Conservation (phyloP, 148 eudicot genomes). For the Camellia granthamiana region DNA sequence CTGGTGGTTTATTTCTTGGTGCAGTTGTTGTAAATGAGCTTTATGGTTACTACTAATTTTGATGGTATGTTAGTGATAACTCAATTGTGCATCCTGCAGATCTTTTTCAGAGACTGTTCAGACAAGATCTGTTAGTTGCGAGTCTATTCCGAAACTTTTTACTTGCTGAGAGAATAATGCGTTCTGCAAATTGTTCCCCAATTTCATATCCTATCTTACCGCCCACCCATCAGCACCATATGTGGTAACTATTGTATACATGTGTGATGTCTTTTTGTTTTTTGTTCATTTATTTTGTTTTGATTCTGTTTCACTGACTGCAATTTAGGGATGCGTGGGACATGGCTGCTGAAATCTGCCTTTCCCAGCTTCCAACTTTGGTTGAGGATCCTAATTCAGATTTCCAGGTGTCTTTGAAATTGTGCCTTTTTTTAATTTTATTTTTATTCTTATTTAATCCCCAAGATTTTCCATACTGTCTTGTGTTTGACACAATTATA, state of each 20-base stretch:
- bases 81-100: conserved; percentile 48
- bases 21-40: neutral
- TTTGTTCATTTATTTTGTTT: conserved; percentile 13
- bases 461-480: neutral
- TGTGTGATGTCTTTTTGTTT: neutral
- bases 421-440: neutral
- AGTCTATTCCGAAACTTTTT: conserved; percentile 92
- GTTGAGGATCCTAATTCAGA: conserved; percentile 78
- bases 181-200: conserved; percentile 96
- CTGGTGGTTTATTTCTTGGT: neutral
- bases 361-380: conserved; percentile 84
- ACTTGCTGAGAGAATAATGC: conserved; percentile 99
- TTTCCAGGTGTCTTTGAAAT: conserved; percentile 59
- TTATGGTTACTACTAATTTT: neutral
- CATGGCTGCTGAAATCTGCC: conserved; percentile 99
- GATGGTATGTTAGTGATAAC: neutral
- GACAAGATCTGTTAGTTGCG: conserved; percentile 97
- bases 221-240: conserved; percentile 97
- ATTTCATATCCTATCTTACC: conserved; percentile 89
- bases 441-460: neutral
- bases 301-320: conserved; percentile 20
- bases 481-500: neutral
- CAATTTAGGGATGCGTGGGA: conserved; percentile 94
- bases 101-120: conserved; percentile 84
- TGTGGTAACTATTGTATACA: conserved; percentile 59